phyloP scores from a whole-genome alignment of 2,329 filamentous ascomycete genomes.

The Fusarium neocosmosporiellum region DNA sequence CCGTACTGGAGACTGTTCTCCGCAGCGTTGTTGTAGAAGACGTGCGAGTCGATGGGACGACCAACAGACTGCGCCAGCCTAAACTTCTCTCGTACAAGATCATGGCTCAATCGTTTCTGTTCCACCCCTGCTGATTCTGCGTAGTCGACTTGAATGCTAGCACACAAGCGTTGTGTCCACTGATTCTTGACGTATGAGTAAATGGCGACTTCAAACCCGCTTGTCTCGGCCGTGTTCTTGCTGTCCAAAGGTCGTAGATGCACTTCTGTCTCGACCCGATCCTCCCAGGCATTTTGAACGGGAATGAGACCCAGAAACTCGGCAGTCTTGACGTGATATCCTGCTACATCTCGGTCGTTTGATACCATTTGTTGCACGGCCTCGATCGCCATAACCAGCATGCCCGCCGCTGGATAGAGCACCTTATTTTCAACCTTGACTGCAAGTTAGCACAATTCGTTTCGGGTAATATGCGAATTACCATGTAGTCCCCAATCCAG shows the following conservation, averaged over 20 bases:
- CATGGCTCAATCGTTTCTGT: neutral
- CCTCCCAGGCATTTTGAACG: constrained; percentile 1
- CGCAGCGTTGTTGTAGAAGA: neutral
- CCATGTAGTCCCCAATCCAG: constrained; percentile 55
- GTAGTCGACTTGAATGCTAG: neutral
- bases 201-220: neutral
- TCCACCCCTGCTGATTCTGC: neutral
- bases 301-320: neutral
- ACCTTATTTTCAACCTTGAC: constrained; percentile 15
- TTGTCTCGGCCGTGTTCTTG: rapidly evolving
- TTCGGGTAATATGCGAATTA: neutral
- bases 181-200: neutral
- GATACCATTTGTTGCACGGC: constrained; percentile 35
- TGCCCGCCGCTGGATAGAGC: constrained; percentile 40
- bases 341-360: rapidly evolving
- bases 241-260: neutral
- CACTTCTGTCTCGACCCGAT: constrained; percentile 1
- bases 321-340: neutral
- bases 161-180: neutral
- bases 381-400: constrained; percentile 61
- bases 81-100: neutral
- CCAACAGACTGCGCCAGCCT: neutral
- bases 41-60: neutral
- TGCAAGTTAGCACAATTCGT: neutral
- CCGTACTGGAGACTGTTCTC: neutral